Conservation (phyloP, 2,329 filamentous ascomycete species). For the Fusarium fracticaudum region DNA sequence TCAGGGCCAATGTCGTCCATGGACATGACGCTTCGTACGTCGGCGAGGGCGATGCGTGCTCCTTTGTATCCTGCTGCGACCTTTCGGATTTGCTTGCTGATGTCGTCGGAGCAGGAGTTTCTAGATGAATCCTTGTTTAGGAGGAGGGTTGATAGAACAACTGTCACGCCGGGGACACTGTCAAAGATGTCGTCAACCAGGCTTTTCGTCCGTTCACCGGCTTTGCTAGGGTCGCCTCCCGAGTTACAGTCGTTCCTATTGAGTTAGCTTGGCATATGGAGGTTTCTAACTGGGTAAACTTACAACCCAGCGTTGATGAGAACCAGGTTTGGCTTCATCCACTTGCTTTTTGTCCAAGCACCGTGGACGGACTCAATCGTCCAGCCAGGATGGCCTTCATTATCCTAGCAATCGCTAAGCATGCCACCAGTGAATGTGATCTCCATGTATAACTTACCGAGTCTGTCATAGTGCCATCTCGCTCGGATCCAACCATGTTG, state of each 20-base stretch:
- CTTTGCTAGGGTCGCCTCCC: background rate
- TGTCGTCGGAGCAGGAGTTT: background rate
- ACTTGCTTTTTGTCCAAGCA: background rate
- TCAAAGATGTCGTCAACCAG: background rate
- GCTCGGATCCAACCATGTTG: background rate
- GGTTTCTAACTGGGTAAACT: accelerated
- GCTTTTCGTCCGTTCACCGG: background rate
- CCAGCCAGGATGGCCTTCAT: background rate
- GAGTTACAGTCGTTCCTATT: background rate
- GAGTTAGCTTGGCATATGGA: background rate
- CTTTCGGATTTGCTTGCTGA: background rate
- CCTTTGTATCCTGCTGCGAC: background rate
- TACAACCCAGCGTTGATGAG: background rate
- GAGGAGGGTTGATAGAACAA: background rate
- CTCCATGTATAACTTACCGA: background rate
- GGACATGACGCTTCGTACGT: background rate
- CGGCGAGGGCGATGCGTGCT: background rate
- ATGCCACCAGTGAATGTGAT: too few relatives aligned
- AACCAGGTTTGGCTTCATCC: background rate
- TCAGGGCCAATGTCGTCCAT: background rate
- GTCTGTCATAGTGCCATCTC: background rate
- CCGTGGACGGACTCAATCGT: background rate
- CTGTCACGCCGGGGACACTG: background rate
- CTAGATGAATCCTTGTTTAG: background rate
- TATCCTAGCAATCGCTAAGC: background rate